These are phyloP conservation scores for Magnusiomyces fungicola DNA, from an alignment of 1,139 yeast genomes.

Conservation along the genomic window DNA sequence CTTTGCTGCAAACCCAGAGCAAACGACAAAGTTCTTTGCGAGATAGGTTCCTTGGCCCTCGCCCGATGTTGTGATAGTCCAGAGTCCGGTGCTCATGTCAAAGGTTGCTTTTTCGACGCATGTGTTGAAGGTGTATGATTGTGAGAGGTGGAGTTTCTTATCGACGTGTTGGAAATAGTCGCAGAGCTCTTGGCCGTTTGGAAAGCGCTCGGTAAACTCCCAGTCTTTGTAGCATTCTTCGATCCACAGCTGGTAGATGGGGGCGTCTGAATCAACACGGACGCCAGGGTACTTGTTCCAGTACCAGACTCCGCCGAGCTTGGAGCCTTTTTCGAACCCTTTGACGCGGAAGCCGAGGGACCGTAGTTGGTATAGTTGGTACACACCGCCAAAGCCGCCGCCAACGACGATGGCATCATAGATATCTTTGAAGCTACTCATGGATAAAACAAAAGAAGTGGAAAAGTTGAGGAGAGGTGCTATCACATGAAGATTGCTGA, in stretches of 20 bases:
- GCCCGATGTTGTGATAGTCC: conserved; percentile 33
- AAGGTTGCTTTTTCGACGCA: conserved; percentile 32
- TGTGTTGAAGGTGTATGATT: conserved; percentile 33
- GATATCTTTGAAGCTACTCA: not conserved
- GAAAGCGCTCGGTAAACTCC: conserved; percentile 37
- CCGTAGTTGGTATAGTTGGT: conserved; percentile 32
- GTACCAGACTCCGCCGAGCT: conserved; percentile 51
- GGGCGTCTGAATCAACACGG: conserved; percentile 46
- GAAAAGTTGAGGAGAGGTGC: not conserved
- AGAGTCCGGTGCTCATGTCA: conserved; percentile 33
- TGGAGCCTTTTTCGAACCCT: conserved; percentile 40
- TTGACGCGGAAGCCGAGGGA: conserved; percentile 32
- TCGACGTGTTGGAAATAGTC: conserved; percentile 41
- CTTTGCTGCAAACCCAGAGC: conserved; percentile 31
- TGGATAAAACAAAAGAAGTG: not conserved
- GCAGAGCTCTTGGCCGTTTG: conserved; percentile 45
- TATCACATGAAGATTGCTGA: too few species aligned
- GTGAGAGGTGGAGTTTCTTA: conserved; percentile 33
- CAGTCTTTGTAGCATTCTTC: conserved; percentile 40
- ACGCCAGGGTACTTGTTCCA: conserved; percentile 46
- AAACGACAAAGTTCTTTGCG: conserved; percentile 33
- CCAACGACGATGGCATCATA: conserved; percentile 39
- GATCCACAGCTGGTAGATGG: conserved; percentile 44
- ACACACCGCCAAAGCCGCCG: conserved; percentile 45
- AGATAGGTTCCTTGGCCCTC: conserved; percentile 14